These are phyloP conservation scores for Puccinia hordei DNA, from an alignment of 1,284 basidiomycete species.

Conservation along the genomic window DNA sequence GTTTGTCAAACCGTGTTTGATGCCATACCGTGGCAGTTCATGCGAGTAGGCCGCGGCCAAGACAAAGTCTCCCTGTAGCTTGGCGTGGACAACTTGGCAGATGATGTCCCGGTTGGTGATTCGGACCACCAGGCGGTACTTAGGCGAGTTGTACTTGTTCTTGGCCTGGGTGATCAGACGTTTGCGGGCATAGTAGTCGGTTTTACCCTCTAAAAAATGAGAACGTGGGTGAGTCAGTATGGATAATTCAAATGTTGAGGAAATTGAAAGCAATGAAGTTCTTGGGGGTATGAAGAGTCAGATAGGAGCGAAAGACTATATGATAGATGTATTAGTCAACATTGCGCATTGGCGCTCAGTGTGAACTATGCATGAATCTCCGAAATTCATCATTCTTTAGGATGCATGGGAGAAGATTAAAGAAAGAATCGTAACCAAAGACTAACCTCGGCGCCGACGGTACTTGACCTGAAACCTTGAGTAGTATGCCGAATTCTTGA, in stretches of 20 bases:
- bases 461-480: constrained; percentile 60
- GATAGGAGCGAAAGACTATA: constrained; percentile 51
- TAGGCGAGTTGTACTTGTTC: constrained; percentile 99
- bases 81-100: constrained; percentile 87
- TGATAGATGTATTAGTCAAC: constrained; percentile 42
- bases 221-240: neutral
- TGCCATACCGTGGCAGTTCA: constrained; percentile 93
- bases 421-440: neutral
- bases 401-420: neutral
- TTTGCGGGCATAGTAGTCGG: constrained; percentile 98
- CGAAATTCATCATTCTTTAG: constrained; percentile 38
- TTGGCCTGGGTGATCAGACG: constrained; percentile 95
- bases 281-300: neutral
- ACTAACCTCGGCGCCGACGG: constrained; percentile 71
- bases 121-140: constrained; percentile 98
- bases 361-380: constrained; percentile 51
- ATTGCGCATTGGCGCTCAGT: constrained; percentile 29
- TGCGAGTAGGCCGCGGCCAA: constrained; percentile 70
- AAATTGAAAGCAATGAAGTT: neutral
- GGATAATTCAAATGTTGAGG: neutral
- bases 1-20: constrained; percentile 97
- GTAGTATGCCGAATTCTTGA: constrained; percentile 60
- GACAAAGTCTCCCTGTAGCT: constrained; percentile 94
- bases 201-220: constrained; percentile 76
- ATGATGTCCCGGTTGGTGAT: constrained; percentile 54